phyloP scores from a whole-genome alignment of 78 protist genomes.

The Isochrysis galbana region DNA sequence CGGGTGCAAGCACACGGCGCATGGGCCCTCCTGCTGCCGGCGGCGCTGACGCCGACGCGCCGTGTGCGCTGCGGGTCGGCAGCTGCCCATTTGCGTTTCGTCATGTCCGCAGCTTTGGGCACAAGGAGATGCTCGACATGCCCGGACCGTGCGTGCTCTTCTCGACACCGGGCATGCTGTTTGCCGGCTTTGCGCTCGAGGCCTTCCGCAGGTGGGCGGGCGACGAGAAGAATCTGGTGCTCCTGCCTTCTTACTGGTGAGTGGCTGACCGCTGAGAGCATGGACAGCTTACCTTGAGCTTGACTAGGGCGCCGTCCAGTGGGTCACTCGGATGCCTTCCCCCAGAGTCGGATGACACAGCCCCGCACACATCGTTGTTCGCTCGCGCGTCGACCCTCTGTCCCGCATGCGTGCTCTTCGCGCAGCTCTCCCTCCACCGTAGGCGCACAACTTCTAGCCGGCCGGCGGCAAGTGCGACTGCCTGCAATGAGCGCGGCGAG shows the following conservation, averaged over 20 bases:
- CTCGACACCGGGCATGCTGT: constrained; percentile 98
- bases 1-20: too few species aligned
- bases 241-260: constrained; percentile 91
- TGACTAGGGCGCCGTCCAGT: too few species aligned
- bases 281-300: too few species aligned
- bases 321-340: too few species aligned
- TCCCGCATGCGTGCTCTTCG: too few species aligned
- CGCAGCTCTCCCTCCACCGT: constrained; percentile 86
- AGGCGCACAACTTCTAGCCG: constrained; percentile 76
- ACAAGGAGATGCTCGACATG: constrained; percentile 26
- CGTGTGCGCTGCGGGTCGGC: not conserved
- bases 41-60: constrained; percentile 75
- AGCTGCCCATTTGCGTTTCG: constrained; percentile 76
- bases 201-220: constrained; percentile 84
- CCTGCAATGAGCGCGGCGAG: too few species aligned
- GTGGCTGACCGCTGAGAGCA: too few species aligned
- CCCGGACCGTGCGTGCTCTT: constrained; percentile 86
- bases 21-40: too few species aligned
- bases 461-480: too few species aligned
- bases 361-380: too few species aligned
- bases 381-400: too few species aligned
- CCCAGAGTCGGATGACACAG: too few species aligned
- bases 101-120: constrained; percentile 69
- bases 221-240: constrained; percentile 77
- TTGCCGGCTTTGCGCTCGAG: constrained; percentile 81